A percentile compares a stretch with the other conserved stretches of the same genome.
Evolutionary conservation across 177 flowering plant species (phyloP).

Genomic region (Vitis hybrid): DNA sequence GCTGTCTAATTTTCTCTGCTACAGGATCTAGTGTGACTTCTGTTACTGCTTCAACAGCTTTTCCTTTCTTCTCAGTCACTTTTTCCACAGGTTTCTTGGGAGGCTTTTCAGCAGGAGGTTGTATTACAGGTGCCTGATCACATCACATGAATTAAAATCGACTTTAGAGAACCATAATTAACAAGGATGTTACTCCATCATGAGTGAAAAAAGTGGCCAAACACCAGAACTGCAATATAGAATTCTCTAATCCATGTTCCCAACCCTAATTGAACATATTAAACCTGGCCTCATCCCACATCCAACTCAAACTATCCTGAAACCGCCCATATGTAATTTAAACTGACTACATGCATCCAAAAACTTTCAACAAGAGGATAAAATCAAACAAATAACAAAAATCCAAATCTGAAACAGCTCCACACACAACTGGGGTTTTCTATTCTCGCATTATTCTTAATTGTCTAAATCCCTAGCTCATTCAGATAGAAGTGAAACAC

Average conservation of each 20-base stretch:
- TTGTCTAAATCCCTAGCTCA: no score
- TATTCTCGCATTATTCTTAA: no score
- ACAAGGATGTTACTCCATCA: background rate
- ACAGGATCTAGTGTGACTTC: slow-evolving; percentile 74
- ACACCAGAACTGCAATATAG: background rate
- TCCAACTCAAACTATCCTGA: no score
- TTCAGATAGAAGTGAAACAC: no score
- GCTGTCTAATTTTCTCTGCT: slow-evolving; percentile 90
- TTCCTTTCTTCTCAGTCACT: slow-evolving; percentile 54
- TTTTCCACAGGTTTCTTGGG: slow-evolving; percentile 52
- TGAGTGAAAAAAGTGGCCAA: background rate
- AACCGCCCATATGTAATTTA: no score
- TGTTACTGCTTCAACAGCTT: slow-evolving; percentile 37
- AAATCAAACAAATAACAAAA: no score
- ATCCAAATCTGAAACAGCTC: no score
- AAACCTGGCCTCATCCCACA: no score
- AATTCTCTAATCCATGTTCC: background rate
- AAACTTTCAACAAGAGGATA: no score
- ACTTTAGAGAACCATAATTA: background rate
- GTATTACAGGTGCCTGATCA: slow-evolving; percentile 49
- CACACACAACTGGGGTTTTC: no score
- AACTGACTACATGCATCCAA: no score
- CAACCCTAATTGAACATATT: background rate
- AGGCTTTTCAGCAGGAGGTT: slow-evolving; percentile 48
- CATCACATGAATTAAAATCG: background rate